Evolutionary conservation across 768 basidiomycete genomes (phyloP), one percentile per base, ranked within the genome.

Genomic region (Cystobasidium ongulense): DNA sequence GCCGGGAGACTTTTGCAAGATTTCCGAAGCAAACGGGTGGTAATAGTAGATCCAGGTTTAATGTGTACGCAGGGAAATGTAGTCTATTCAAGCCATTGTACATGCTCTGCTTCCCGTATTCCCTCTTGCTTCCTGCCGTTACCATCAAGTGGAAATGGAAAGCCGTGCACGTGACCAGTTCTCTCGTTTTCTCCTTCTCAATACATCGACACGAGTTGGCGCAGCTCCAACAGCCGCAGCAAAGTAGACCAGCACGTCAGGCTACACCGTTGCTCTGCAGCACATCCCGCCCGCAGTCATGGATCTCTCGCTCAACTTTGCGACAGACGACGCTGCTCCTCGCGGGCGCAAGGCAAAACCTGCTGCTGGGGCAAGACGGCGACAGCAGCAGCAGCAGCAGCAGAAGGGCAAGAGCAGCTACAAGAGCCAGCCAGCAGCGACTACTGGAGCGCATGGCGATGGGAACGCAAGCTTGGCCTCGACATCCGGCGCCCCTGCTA

Each of bases 231-330:
- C 46, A 50, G n/a, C n/a, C n/a, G n/a, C n/a, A n/a, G n/a, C n/a
- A n/a, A n/a, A n/a, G n/a, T n/a, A n/a, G n/a, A 50, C 21, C 46
- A 50, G 10, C 46, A 50, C 15, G 46, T 50, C 46, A n/a, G n/a
- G n/a, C 3, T 50, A 21, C 4, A 7, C 46, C 7, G 46, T 21
- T n/a, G 15, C 8, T 39, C 39, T 39, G 39, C 7, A 7, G 7
- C 8, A 39, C 39, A 17, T 39, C 39, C 39, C 39, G 39, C 17
- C 39, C 15, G 8, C 46, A 50, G 35, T 18, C 38, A 71, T 71
- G 68, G 68, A 71, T 25, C 68, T 71, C 68, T 54, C 50, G 33
- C 53, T 71, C 10, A 71, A 71, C 54, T 71, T 71, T 59, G 68
- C 68, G 33, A 27, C 38, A 10, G 65, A 41, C 39, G 39, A 39